Evolutionary conservation across 2,329 filamentous ascomycete genomes (phyloP).

Genomic region (Triangularia setosa): DNA sequence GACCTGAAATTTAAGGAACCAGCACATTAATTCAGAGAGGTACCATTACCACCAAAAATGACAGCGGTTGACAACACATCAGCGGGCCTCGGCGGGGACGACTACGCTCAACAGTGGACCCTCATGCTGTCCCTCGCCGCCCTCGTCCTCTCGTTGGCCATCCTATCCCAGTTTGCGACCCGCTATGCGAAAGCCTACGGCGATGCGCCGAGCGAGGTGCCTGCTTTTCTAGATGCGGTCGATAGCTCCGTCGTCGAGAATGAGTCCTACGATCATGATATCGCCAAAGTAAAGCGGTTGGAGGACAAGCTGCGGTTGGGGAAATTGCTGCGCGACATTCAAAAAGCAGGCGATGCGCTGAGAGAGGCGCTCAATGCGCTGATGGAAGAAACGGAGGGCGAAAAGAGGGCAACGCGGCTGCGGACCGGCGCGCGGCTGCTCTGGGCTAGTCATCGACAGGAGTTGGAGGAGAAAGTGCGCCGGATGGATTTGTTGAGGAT

Average conservation of each 20-base stretch:
- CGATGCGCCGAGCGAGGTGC: conserved; percentile 55
- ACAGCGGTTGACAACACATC: conserved; percentile 25
- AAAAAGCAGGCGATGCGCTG: conserved; percentile 56
- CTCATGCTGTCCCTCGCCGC: conserved; percentile 56
- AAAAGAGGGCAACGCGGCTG: conserved; percentile 33
- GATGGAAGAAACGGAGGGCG: conserved; percentile 41
- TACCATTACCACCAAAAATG: conserved; percentile 36
- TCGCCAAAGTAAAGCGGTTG: conserved; percentile 53
- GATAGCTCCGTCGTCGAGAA: conserved; percentile 62
- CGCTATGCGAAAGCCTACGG: conserved; percentile 54
- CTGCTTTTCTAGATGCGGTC: conserved; percentile 55
- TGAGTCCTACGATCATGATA: conserved; percentile 59
- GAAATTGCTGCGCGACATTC: conserved; percentile 58
- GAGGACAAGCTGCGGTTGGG: conserved; percentile 60
- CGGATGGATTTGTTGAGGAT: conserved; percentile 59
- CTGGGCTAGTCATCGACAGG: conserved; percentile 53
- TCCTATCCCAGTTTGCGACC: conserved; percentile 49
- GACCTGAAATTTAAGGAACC: background rate
- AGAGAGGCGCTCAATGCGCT: conserved; percentile 56
- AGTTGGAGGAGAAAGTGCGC: conserved; percentile 55
- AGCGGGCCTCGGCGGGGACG: conserved; percentile 30
- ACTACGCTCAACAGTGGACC: conserved; percentile 52
- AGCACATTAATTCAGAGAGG: conserved; percentile 6
- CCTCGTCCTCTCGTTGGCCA: conserved; percentile 51
- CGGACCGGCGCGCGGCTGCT: conserved; percentile 49